Base-by-base conservation (phyloP, 1,284 basidiomycete species). In the Polyporus tsugae region DNA sequence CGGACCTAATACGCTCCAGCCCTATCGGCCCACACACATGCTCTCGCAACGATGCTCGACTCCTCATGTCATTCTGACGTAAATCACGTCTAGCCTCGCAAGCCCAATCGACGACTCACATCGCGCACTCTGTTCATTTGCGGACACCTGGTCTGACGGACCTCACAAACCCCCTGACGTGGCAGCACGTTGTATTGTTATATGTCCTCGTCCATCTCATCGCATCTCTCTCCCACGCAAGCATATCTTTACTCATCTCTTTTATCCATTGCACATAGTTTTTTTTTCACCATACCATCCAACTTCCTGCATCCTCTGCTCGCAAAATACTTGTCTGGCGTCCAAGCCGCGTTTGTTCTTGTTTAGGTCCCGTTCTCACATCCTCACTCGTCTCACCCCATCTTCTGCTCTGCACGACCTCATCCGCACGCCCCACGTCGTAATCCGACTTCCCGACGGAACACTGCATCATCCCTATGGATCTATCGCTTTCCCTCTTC, bases 111-210 rank as follows among this genome's bases (percentile, higher is more conserved):
- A 67, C 55, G 62, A 62, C 22, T 35, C 39, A 36, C 33, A 35
- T n/a, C 44, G 42, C 53, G 57, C 42, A 65, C 58, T 62, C 41
- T 44, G 57, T 60, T 33, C 36, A 38, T 46, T n/a, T 33, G 46
- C 57, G 58, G 62, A 66, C 69, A 49, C 41, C 60, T 42, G 64
- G 69, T 69, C 69, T 70, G 59, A 72, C 62, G 67, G 69, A 69
- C 67, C 63, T 55, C 35, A 41, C 57, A 36, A 29, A n/a, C n/a
- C 62, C 5, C 46, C n/a, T 29, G 15, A 70, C 66, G 71, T 65
- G 44, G 19, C 17, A 63, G 38, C 42, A 63, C 69, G 69, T 70
- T 72, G 71, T 72, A 72, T 65, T 57, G 60, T 53, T 70, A 70
- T 65, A 9, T 60, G 52, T 53, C 29, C 22, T 53, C 15, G 9